Conservation (phyloP, 2,329 filamentous ascomycete species). For the Nemania sp. region DNA sequence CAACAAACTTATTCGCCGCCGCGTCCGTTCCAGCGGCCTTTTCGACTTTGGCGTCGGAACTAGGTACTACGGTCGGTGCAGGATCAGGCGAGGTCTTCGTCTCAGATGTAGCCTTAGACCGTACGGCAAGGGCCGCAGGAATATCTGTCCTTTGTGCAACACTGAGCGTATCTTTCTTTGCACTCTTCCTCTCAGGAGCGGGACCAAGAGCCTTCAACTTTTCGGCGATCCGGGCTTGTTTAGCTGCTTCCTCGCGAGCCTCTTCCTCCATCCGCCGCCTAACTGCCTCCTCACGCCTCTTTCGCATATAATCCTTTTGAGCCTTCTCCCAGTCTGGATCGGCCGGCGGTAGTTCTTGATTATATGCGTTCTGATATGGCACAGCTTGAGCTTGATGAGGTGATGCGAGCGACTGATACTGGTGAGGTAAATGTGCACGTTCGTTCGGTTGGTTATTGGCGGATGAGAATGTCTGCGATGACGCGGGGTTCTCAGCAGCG, state of each 20-base stretch:
- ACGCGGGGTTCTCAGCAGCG: conserved; percentile 64
- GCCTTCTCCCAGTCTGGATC: conserved; percentile 68
- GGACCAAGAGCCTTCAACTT: conserved; percentile 79
- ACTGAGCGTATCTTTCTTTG: conserved; percentile 65
- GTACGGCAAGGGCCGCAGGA: conserved; percentile 42
- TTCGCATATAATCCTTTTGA: conserved; percentile 79
- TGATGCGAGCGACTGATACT: conserved; percentile 59
- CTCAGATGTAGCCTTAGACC: conserved; percentile 30
- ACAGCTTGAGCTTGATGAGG: conserved; percentile 58
- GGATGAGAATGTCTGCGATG: conserved; percentile 58
- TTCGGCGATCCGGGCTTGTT: conserved; percentile 75
- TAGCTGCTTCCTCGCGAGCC: conserved; percentile 77
- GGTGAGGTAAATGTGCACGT: conserved; percentile 50
- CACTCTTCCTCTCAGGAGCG: conserved; percentile 69
- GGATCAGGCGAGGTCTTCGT: conserved; percentile 49
- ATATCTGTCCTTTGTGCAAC: conserved; percentile 42
- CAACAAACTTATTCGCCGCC: conserved; percentile 20
- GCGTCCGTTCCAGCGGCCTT: conserved; percentile 16
- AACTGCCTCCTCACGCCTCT: conserved; percentile 76
- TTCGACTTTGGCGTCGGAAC: conserved; percentile 29
- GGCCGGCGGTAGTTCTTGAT: conserved; percentile 50
- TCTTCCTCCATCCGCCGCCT: conserved; percentile 76
- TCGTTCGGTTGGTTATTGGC: conserved; percentile 44
- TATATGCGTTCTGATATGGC: conserved; percentile 55
- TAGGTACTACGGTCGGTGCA: conserved; percentile 41